Percentiles rank a stretch among this genome's conserved stretches.
Evolutionary conservation across 768 basidiomycete genomes (phyloP).

Genomic region (Mycena capillaripes): DNA sequence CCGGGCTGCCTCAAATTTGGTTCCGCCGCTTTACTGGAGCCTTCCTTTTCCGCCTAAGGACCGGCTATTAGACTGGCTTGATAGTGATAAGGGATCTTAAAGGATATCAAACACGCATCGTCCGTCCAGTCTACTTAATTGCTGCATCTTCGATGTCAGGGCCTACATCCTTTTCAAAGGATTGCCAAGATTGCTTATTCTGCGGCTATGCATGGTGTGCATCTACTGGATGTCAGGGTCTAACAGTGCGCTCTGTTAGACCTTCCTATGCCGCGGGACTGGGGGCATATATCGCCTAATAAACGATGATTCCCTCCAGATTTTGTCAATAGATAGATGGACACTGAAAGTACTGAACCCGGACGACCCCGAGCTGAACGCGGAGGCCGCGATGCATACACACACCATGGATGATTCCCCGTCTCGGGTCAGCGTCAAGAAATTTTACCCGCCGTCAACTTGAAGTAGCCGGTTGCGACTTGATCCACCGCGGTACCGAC

Average conservation of each 20-base stretch:
- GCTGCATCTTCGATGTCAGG: background rate
- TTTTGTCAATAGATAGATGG: background rate
- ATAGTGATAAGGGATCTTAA: too few species aligned
- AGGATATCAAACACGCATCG: too few species aligned
- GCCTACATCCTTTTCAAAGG: background rate
- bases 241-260: too few species aligned
- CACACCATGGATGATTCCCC: too few species aligned
- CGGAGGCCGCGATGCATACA: background rate
- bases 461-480: background rate
- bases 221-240: too few species aligned
- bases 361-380: background rate
- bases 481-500: background rate
- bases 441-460: background rate
- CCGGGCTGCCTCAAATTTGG: background rate
- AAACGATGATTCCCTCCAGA: background rate
- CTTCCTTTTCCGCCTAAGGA: background rate
- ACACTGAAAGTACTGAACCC: background rate
- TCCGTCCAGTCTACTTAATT: background rate
- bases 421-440: background rate
- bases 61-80: too few species aligned
- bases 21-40: background rate
- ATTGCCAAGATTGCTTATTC: background rate
- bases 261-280: too few species aligned
- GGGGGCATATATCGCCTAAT: too few species aligned
- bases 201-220: background rate